Evolutionary conservation across 495 filamentous ascomycete genomes (phyloP).

Genomic region (Neurospora sp.): DNA sequence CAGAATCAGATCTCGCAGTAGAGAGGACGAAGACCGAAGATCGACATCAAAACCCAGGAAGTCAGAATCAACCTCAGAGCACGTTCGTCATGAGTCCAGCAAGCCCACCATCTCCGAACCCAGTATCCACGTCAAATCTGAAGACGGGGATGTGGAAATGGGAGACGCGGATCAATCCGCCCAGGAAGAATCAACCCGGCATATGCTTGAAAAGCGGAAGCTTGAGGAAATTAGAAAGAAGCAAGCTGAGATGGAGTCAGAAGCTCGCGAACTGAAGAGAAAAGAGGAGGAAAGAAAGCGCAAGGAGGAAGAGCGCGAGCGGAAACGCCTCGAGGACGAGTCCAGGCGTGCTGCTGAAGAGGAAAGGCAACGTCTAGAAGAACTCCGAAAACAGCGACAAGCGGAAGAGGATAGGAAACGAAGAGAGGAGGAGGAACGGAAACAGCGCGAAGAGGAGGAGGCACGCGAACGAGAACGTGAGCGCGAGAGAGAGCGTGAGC

Average conservation of each 20-base stretch:
- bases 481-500: conserved; percentile 18
- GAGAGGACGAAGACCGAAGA: conserved; percentile 31
- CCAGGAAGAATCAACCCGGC: conserved; percentile 22
- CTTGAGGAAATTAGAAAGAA: conserved; percentile 42
- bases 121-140: conserved; percentile 38
- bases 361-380: conserved; percentile 36
- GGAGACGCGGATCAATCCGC: conserved; percentile 25
- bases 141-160: conserved; percentile 40
- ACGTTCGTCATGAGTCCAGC: conserved; percentile 28
- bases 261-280: conserved; percentile 20
- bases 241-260: conserved; percentile 20
- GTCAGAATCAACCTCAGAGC: conserved; percentile 17
- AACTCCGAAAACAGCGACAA: conserved; percentile 19
- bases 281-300: conserved; percentile 28
- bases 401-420: conserved; percentile 26
- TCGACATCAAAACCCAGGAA: conserved; percentile 27
- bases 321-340: conserved; percentile 18
- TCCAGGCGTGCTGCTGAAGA: conserved; percentile 2
- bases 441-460: conserved; percentile 24
- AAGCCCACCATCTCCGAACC: conserved; percentile 30
- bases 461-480: conserved; percentile 26
- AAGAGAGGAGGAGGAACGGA: conserved; percentile 40
- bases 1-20: conserved; percentile 15
- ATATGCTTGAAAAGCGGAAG: conserved; percentile 30
- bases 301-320: conserved; percentile 19